phyloP scores from a whole-genome alignment of 192 early-diverging fungal genomes.

The Umbelopsis sp. region DNA sequence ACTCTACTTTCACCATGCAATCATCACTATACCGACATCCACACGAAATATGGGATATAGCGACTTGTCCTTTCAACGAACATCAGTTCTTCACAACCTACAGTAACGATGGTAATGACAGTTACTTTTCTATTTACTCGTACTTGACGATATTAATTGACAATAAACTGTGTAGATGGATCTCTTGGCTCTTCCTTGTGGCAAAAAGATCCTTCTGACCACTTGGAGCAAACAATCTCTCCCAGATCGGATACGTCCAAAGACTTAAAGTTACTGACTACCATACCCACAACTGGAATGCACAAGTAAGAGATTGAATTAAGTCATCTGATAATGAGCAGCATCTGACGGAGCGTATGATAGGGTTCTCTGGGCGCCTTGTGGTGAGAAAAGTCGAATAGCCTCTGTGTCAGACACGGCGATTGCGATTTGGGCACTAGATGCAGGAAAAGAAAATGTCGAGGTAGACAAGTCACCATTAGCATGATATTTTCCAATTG shows the following conservation, averaged over 20 bases:
- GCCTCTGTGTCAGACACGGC: not conserved
- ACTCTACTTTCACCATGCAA: slow-evolving; percentile 65
- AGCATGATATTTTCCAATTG: not conserved
- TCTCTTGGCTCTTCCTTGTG: slow-evolving; percentile 17
- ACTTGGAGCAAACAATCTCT: not conserved
- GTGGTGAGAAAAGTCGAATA: not conserved
- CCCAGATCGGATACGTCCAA: slow-evolving; percentile 1
- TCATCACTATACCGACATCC: slow-evolving; percentile 62
- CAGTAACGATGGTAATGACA: slow-evolving; percentile 39
- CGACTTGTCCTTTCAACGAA: slow-evolving; percentile 56
- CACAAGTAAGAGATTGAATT: not conserved
- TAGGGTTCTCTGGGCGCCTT: not conserved
- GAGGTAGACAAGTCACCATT: not conserved
- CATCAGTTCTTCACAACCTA: slow-evolving; percentile 65
- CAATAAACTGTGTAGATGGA: slow-evolving; percentile 3
- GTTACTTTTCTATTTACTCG: not conserved
- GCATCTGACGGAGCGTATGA: not conserved
- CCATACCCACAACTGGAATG: not conserved
- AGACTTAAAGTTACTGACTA: not conserved
- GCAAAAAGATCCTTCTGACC: slow-evolving; percentile 9
- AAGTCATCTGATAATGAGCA: not conserved
- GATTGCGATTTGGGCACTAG: slow-evolving; percentile 45
- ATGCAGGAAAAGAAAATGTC: slow-evolving; percentile 16
- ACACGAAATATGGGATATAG: slow-evolving; percentile 67
- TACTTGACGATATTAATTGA: not conserved